These are phyloP conservation scores for Adansonia madagascariensis DNA, from an alignment of 441 rosid genomes.

Conservation along the genomic window DNA sequence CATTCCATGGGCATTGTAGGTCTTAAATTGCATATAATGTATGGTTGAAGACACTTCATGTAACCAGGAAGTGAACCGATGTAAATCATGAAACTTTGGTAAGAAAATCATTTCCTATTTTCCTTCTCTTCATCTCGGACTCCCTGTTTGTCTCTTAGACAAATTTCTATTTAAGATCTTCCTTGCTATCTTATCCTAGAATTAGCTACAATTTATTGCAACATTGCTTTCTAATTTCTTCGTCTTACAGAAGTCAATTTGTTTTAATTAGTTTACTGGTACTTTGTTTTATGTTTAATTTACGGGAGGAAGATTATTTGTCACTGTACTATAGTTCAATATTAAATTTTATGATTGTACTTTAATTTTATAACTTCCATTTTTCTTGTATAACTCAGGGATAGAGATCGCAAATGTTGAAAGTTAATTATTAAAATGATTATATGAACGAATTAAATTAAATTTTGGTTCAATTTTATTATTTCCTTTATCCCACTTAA, in stretches of 20 bases:
- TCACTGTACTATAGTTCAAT: too few species aligned
- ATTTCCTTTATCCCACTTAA: too few species aligned
- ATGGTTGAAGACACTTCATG: constrained; percentile 34
- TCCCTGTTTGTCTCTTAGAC: neutral
- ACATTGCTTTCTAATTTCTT: too few species aligned
- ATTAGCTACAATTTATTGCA: too few species aligned
- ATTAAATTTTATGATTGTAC: too few species aligned
- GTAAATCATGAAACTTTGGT: constrained; percentile 52
- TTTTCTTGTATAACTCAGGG: too few species aligned
- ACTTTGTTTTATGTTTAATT: neutral
- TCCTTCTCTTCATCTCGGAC: neutral
- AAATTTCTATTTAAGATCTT: constrained; percentile 9
- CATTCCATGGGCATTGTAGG: constrained; percentile 21
- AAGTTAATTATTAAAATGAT: too few species aligned
- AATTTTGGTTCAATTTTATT: too few species aligned
- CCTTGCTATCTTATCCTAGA: too few species aligned
- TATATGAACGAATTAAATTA: too few species aligned
- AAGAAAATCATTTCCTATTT: constrained; percentile 14
- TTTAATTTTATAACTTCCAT: too few species aligned
- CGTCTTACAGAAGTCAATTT: neutral
- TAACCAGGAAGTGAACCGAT: constrained; percentile 33
- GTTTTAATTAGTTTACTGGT: neutral
- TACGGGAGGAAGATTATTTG: neutral
- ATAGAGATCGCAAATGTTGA: too few species aligned
- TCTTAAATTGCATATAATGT: constrained; percentile 10